Evolutionary conservation across 2,329 filamentous ascomycete genomes (phyloP).

Genomic region (Pyrenochaeta sp.): DNA sequence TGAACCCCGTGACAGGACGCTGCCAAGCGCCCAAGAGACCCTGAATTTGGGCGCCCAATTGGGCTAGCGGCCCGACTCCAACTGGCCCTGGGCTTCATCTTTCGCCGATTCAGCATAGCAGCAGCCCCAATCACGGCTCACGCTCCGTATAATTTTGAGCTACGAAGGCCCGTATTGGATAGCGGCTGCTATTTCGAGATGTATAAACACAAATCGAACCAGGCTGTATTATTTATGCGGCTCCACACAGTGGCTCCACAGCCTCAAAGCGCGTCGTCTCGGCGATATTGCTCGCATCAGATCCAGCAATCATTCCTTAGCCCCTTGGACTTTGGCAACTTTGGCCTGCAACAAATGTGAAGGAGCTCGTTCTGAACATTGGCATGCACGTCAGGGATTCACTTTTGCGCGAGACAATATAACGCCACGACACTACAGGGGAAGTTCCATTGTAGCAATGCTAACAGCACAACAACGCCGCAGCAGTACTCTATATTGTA

Average conservation of each 20-base stretch:
- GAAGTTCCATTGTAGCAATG: no score
- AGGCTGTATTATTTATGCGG: constrained; percentile 14
- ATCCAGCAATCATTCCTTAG: constrained; percentile 19
- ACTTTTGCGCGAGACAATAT: no score
- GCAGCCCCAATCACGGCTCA: constrained; percentile 1
- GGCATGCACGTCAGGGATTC: no score
- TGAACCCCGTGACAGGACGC: background rate
- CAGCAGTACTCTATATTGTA: no score
- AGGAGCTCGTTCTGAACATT: no score
- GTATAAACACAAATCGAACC: background rate
- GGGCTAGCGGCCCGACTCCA: background rate
- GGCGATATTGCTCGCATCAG: constrained; percentile 20
- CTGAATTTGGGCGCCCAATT: constrained; percentile 4
- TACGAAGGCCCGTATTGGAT: constrained; percentile 5
- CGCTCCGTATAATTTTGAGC: background rate
- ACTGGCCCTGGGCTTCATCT: background rate
- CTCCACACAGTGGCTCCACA: constrained; percentile 11
- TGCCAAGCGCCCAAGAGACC: constrained; percentile 4
- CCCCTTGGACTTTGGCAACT: background rate
- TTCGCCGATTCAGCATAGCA: background rate
- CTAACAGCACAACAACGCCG: no score
- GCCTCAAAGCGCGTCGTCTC: constrained; percentile 6
- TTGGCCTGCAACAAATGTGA: background rate
- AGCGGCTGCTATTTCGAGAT: constrained; percentile 4
- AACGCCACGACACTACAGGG: no score